Evolutionary conservation across 164 flowering plant species (phyloP), one percentile per base, ranked within the genome.

Genomic region (Chloranthus sessilifolius): DNA sequence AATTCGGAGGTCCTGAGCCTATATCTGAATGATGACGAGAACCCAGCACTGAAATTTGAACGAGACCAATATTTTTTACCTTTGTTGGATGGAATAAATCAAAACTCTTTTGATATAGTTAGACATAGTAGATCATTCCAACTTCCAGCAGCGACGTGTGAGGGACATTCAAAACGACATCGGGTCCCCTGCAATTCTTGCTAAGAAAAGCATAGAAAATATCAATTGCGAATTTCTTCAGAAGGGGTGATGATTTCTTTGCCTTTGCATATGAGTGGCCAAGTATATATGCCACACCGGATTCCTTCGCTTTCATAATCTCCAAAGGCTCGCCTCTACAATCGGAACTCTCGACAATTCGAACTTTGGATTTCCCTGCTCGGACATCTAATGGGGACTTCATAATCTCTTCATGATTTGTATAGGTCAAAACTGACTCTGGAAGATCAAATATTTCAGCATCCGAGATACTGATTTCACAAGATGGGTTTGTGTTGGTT

Each of bases 51-150:
- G n/a, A n/a, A n/a, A n/a, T n/a, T n/a, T n/a, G n/a, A n/a, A n/a
- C n/a, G n/a, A n/a, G n/a, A n/a, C n/a, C n/a, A n/a, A n/a, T n/a
- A n/a, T n/a, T n/a, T n/a, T n/a, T n/a, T n/a, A n/a, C n/a, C n/a
- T n/a, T n/a, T n/a, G n/a, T n/a, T n/a, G n/a, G n/a, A n/a, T n/a
- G n/a, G n/a, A n/a, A n/a, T n/a, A n/a, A n/a, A n/a, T n/a, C n/a
- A n/a, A n/a, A n/a, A n/a, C n/a, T n/a, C n/a, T 56, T 16, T 25
- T 15, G 7, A 20, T 23, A 19, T 30, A 46, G 49, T 63, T 59
- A 76, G 43, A 82, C 84, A 41, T 77, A 61, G 55, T 77, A 79
- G 48, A 77, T 49, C 85, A 79, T 77, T 15, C 85, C 85, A 36
- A 82, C 90, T 62, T 76, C 82, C 8, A 82, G 66, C 56, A 78